Base-by-base conservation (phyloP, 306 rosid species). In the Mucuna pruriens region DNA sequence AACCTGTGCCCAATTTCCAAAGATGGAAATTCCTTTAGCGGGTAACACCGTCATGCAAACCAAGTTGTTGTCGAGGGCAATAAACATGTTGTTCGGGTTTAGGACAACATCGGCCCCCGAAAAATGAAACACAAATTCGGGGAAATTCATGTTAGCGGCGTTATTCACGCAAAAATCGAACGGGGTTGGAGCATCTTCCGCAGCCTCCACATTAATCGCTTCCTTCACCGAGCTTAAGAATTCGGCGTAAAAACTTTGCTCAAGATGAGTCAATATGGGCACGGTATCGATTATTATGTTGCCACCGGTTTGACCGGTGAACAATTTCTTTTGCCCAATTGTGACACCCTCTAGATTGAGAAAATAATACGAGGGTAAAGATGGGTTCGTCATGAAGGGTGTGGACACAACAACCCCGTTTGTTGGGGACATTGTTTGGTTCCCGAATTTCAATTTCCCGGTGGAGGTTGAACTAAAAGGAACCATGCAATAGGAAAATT, bases 401-500 rank as follows among this genome's bases (percentile, higher is more conserved):
- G 74, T 67, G 33, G 74, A 67, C 74, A 67, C 54, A n/a, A n/a
- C n/a, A 29, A 40, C 54, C 34, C 54, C 74, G 42, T 40, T 67
- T 29, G 46, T 29, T 2, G 66, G 9, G 8, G 54, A 20, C 0
- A 4, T 51, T 1, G 78, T 23, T 13, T 20, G 29, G 12, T 36
- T 19, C 13, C 84, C 84, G 0, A 81, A 51, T 49, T 11, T 73
- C 4, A 73, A 29, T 49, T 74, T 81, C 6, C 84, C 68, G 0
- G 25, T 63, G 6, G 57, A 73, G 7, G 38, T 49, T 6, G 75
- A 10, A 38, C 23, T 8, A 2, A 3, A 48, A 16, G 80, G 80
- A n/a, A 81, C 58, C 80, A 81, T 3, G n/a, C 80, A 74, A 23
- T 81, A 74, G 0, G 80, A 81, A 10, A 81, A 81, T 17, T 26